Base-by-base conservation (phyloP, 2,329 filamentous ascomycete genomes). In the Phialocephala subalpina region DNA sequence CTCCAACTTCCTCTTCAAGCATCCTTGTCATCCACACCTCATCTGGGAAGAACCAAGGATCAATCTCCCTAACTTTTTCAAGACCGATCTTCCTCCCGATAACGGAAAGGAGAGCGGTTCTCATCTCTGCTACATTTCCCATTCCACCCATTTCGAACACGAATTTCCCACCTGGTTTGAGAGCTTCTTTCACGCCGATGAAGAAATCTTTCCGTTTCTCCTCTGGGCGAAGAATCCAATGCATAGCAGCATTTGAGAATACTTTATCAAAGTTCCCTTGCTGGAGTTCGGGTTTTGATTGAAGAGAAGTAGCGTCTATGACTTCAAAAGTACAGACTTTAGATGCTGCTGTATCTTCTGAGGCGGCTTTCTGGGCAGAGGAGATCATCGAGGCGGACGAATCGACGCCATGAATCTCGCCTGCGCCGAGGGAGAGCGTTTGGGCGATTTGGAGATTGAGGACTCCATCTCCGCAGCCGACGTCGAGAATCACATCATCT, bases 11-110 rank as follows among this genome's bases (percentile, higher is more conserved):
- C 67, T 84, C 78, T 68, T 85, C 80, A 45, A 80, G 74, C 42
- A 75, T 68, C 7, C 27, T 33, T 36, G 70, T 77, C 75, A 87
- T 83, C 88, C 88, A 90, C 0, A 69, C 75, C 72, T 89, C 87
- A 68, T 89, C 87, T 0, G 90, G 88, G 75, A 92, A 93, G 77
- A 91, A 92, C 90, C 90, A 93, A 4, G 90, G 90, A 67, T 85
- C 84, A 0, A 79, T 81, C 16, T 81, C 82, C 22, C 80, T 67
- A 0, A 86, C 85, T 11, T 78, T 77, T n/a, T 79, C 72, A 1
- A 89, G 69, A 0, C 85, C 80, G 0, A 88, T 74, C 0, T 86
- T 83, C 1, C 83, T 81, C 1, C 79, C 76, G 0, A 90, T 79
- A 1, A 84, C 84, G 18, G 81, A 79, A 3, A 89, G 77, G 8